Conservation (phyloP, 306 rosid species). For the Lathyrus sativus region DNA sequence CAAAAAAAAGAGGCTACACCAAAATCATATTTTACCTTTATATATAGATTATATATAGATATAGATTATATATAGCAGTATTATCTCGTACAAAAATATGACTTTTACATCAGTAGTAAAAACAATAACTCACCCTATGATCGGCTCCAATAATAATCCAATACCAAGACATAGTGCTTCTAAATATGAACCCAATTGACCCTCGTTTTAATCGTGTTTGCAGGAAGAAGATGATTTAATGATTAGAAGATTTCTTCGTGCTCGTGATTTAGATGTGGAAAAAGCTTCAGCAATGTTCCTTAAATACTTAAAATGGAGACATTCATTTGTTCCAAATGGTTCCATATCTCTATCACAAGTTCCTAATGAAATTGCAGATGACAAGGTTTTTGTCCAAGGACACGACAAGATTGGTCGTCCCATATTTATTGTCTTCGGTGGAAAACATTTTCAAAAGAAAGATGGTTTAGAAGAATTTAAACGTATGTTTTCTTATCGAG, state of each 20-base stretch:
- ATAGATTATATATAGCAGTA: too few relatives aligned
- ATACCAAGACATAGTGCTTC: too few relatives aligned
- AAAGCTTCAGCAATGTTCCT: constrained; percentile 54
- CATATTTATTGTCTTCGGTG: constrained; percentile 42
- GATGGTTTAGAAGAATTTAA: constrained; percentile 50
- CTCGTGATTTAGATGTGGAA: constrained; percentile 54
- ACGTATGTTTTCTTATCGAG: constrained; percentile 38
- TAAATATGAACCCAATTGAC: too few relatives aligned
- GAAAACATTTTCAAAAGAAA: constrained; percentile 58
- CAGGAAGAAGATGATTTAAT: constrained; percentile 57
- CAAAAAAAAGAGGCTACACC: too few relatives aligned
- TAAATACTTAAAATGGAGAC: constrained; percentile 64
- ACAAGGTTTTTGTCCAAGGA: constrained; percentile 57
- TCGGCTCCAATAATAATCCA: too few relatives aligned
- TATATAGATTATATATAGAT: too few relatives aligned
- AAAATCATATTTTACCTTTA: too few relatives aligned
- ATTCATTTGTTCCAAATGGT: constrained; percentile 53
- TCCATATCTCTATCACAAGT: constrained; percentile 45
- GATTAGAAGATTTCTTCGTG: constrained; percentile 58
- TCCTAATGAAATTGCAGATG: constrained; percentile 51
- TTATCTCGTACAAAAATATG: too few relatives aligned
- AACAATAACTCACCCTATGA: too few relatives aligned
- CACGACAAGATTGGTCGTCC: constrained; percentile 61
- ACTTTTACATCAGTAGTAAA: too few relatives aligned
- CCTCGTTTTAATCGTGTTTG: not conserved